A percentile compares a stretch with the other conserved stretches of the same genome.
These are phyloP conservation scores for Kokia cookei DNA, from an alignment of 441 rosid species.

Conservation along the genomic window DNA sequence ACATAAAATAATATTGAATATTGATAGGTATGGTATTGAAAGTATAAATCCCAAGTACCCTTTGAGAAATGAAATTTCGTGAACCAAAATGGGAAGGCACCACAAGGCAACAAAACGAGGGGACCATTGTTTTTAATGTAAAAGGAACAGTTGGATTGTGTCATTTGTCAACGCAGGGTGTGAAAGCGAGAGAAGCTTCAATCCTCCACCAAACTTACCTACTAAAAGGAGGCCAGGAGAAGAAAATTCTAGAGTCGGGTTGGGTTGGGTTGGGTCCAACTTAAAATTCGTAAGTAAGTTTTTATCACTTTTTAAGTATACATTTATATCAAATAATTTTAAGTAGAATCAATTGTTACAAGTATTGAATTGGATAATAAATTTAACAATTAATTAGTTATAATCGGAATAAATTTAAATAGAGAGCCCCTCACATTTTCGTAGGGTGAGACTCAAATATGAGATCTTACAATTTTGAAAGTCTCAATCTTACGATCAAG, in stretches of 20 bases:
- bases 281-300: too few species aligned
- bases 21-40: too few species aligned
- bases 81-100: background rate
- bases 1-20: too few species aligned
- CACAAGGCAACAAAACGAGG: constrained; percentile 1
- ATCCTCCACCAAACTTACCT: constrained; percentile 9
- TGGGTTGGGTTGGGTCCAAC: too few species aligned
- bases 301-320: background rate
- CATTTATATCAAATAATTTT: background rate
- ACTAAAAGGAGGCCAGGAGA: background rate
- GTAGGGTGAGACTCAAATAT: too few species aligned
- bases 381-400: too few species aligned
- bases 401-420: too few species aligned
- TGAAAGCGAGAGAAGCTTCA: background rate
- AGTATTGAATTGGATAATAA: too few species aligned
- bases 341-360: too few species aligned
- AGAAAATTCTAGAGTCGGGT: background rate
- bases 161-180: background rate
- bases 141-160: background rate
- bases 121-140: background rate
- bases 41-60: too few species aligned
- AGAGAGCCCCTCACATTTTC: accelerated
- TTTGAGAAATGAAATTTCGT: background rate
- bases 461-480: too few species aligned
- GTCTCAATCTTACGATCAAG: too few species aligned